phyloP scores from a whole-genome alignment of 1,284 basidiomycete species.

The Jaminaea rosea region DNA sequence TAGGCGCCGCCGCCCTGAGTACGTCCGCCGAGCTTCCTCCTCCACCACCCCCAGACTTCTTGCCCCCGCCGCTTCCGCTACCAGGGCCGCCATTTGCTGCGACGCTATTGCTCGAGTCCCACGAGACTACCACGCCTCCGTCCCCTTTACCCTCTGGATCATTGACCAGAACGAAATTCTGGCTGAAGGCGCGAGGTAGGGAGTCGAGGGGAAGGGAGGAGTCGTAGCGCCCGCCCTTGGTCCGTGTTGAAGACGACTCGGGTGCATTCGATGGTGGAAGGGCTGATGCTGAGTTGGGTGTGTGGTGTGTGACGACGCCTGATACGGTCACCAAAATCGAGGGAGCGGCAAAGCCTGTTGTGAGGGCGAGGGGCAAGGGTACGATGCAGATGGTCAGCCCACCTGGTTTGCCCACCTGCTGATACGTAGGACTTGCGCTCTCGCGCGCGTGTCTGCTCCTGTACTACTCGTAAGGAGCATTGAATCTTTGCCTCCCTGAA shows the following conservation, averaged over 20 bases:
- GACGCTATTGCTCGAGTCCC: conserved; percentile 10
- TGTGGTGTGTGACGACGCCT: conserved; percentile 41
- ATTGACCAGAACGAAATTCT: conserved; percentile 37
- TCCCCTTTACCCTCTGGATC: conserved; percentile 3
- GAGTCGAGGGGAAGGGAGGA: conserved; percentile 30
- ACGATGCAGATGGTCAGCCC: no score
- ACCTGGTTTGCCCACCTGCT: no score
- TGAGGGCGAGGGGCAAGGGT: background rate
- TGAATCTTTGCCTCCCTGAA: conserved; percentile 8
- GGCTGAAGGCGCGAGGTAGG: conserved; percentile 30
- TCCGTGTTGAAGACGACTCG: conserved; percentile 24
- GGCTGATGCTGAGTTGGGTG: conserved; percentile 29
- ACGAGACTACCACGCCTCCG: conserved; percentile 11
- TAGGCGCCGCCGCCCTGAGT: background rate
- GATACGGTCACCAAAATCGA: conserved; percentile 32
- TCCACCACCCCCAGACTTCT: conserved; percentile 12
- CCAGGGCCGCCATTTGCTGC: conserved; percentile 9
- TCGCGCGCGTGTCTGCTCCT: conserved; percentile 5
- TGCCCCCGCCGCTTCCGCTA: no score
- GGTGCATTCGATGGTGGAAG: conserved; percentile 26
- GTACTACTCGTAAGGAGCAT: conserved; percentile 8
- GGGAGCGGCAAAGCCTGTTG: conserved; percentile 20
- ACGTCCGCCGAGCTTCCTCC: conserved; percentile 4
- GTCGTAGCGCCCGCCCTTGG: conserved; percentile 26
- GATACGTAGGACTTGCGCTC: no score